These are phyloP conservation scores for Aspergillus kassunensis DNA, from an alignment of 495 filamentous ascomycete species.

Conservation along the genomic window DNA sequence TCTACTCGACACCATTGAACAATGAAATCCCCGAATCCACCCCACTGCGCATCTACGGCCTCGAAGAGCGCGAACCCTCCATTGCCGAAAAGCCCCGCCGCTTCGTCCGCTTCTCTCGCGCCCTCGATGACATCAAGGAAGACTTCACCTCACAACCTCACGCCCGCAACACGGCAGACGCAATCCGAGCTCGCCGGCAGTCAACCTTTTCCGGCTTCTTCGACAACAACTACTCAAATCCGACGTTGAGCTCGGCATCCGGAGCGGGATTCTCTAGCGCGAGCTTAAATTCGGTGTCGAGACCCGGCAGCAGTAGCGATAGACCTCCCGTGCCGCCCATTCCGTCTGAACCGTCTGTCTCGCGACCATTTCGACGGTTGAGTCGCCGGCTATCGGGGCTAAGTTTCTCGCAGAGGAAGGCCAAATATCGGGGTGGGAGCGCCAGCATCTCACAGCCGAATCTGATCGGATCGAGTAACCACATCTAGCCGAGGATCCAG, in stretches of 20 bases:
- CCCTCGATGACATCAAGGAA: slow-evolving; percentile 41
- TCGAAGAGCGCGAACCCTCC: slow-evolving; percentile 37
- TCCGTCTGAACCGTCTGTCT: background rate
- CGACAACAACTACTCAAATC: slow-evolving; percentile 4
- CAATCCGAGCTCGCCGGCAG: slow-evolving; percentile 25
- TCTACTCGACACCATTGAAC: slow-evolving; percentile 38
- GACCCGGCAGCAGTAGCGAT: background rate
- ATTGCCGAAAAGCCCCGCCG: slow-evolving; percentile 31
- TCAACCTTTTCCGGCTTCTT: slow-evolving; percentile 23
- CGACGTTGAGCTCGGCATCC: slow-evolving; percentile 11
- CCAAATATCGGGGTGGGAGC: slow-evolving; percentile 9
- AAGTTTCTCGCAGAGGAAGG: slow-evolving; percentile 24
- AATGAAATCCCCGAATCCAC: slow-evolving; percentile 30
- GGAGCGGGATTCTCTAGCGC: slow-evolving; percentile 1
- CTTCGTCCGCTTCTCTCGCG: slow-evolving; percentile 38
- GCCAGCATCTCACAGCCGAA: slow-evolving; percentile 39
- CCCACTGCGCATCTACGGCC: slow-evolving; percentile 36
- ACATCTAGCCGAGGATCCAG: slow-evolving; percentile 24
- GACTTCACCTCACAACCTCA: slow-evolving; percentile 32
- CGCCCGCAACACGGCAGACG: slow-evolving; percentile 24
- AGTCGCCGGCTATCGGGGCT: slow-evolving; percentile 28
- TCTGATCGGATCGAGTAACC: slow-evolving; percentile 37
- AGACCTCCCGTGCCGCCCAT: slow-evolving; percentile 9
- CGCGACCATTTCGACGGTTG: slow-evolving; percentile 17
- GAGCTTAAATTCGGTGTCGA: background rate